Percentiles rank a stretch among this genome's conserved stretches.
These are phyloP conservation scores for Apiotrichum mycotoxinovorans DNA, from an alignment of 1,284 basidiomycete genomes.

Conservation along the genomic window DNA sequence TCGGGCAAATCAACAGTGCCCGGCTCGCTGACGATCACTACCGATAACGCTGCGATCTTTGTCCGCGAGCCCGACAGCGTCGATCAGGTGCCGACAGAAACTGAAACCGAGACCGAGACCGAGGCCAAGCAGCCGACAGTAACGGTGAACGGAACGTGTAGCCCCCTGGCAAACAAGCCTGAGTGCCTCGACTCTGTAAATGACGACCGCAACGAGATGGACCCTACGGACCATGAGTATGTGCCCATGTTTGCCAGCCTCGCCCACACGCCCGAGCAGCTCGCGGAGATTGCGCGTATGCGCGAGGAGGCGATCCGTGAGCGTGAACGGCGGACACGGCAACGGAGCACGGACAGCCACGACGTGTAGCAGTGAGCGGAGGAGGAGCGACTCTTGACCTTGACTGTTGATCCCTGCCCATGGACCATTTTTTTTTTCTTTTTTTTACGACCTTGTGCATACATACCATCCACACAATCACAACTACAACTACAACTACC, in stretches of 20 bases:
- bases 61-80: not conserved
- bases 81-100: not conserved
- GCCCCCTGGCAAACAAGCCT: not conserved
- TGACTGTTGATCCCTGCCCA: no score
- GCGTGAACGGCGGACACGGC: conserved; percentile 10
- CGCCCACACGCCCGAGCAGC: conserved; percentile 43
- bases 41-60: not conserved
- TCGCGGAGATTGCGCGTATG: conserved; percentile 39
- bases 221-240: conserved; percentile 3
- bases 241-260: conserved; percentile 41
- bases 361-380: not conserved
- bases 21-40: not conserved
- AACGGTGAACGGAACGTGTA: not conserved
- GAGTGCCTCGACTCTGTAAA: not conserved
- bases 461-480: not conserved
- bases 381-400: no score
- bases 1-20: not conserved
- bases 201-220: not conserved
- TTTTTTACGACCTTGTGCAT: no score
- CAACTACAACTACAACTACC: not conserved
- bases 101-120: not conserved
- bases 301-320: conserved; percentile 23
- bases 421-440: no score
- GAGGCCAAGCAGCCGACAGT: not conserved
- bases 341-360: conserved; percentile 1